These are phyloP conservation scores for Fusarium poae DNA, from an alignment of 2,329 filamentous ascomycete species.

Conservation along the genomic window DNA sequence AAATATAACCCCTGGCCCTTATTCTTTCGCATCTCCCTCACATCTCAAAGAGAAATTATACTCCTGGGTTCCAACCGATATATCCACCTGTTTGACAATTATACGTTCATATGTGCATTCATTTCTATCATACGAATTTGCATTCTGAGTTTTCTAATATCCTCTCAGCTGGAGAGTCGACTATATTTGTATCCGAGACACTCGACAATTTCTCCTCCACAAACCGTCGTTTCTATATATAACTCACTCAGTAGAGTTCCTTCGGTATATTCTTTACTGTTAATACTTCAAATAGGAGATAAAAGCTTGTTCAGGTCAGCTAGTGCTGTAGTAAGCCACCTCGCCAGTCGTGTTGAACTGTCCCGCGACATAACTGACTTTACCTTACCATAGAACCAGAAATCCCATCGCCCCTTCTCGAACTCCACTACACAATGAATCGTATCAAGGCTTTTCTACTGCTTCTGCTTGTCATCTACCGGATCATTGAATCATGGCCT, in stretches of 20 bases:
- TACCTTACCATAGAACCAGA: neutral
- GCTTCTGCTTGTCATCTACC: neutral
- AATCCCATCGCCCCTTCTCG: neutral
- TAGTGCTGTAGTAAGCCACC: neutral
- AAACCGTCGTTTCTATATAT: accelerated
- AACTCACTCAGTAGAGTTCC: accelerated
- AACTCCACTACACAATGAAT: accelerated
- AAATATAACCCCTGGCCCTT: neutral
- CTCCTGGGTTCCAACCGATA: accelerated
- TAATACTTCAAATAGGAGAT: neutral
- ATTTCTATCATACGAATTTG: neutral
- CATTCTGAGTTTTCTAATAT: neutral
- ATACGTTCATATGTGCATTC: accelerated
- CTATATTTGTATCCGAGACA: neutral
- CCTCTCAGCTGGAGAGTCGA: neutral
- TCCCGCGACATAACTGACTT: too few relatives aligned
- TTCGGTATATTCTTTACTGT: neutral
- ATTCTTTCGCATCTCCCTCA: neutral
- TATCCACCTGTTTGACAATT: accelerated
- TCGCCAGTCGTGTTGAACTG: neutral
- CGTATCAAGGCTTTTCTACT: too few relatives aligned
- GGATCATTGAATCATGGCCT: neutral
- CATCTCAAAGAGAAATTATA: neutral
- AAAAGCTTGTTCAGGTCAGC: neutral
- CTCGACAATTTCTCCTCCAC: accelerated